Percentiles rank a stretch among this genome's conserved stretches.
Evolutionary conservation across 2,329 filamentous ascomycete species (phyloP).

Genomic region (Periconia macrospinosa): DNA sequence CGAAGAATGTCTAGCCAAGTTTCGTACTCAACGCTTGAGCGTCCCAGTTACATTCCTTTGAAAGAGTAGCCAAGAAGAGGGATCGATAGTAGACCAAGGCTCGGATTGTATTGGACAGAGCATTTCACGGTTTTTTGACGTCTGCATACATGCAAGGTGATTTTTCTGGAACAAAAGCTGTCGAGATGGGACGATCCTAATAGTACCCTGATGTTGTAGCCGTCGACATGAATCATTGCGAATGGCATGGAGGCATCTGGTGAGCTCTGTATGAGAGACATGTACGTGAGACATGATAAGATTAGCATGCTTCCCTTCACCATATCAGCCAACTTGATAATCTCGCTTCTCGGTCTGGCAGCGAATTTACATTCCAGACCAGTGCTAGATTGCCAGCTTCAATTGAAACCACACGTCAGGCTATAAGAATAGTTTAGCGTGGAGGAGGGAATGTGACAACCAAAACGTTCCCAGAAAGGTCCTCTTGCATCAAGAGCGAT

Average conservation of each 20-base stretch:
- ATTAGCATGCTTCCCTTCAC: not conserved
- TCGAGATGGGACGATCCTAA: not conserved
- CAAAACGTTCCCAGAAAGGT: too few relatives aligned
- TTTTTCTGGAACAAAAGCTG: not conserved
- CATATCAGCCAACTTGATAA: not conserved
- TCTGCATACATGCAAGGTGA: slow-evolving; percentile 11
- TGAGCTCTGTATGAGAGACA: not conserved
- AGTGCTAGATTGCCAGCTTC: not conserved
- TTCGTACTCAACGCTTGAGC: not conserved
- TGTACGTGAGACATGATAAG: slow-evolving; percentile 1
- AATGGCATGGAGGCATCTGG: not conserved
- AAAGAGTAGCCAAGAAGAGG: slow-evolving; percentile 1
- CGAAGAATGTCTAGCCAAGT: not conserved
- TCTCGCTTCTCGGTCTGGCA: slow-evolving; percentile 1
- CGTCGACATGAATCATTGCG: not conserved
- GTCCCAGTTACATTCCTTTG: slow-evolving; percentile 8
- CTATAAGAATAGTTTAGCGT: too few relatives aligned
- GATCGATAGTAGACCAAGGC: not conserved
- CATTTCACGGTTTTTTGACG: slow-evolving; percentile 13
- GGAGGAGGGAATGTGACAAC: too few relatives aligned
- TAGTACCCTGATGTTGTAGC: not conserved
- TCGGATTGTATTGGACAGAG: not conserved
- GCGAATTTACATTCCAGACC: not conserved
- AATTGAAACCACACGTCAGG: too few relatives aligned
- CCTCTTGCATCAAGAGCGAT: not conserved